These are phyloP conservation scores for Curvularia sp. DNA, from an alignment of 2,329 filamentous ascomycete genomes.

Conservation along the genomic window DNA sequence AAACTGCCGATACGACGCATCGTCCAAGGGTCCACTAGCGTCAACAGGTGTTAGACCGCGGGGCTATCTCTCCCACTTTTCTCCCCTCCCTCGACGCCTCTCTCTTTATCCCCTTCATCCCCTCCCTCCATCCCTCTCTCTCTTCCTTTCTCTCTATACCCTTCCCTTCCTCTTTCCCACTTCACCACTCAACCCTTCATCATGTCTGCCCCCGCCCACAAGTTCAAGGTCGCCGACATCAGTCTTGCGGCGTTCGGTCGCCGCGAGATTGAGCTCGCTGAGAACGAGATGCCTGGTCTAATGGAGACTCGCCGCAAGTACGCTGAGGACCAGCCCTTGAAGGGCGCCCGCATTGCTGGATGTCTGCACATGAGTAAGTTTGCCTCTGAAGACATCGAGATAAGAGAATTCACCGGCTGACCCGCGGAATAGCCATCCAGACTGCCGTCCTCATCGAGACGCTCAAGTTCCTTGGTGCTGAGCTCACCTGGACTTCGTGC, in stretches of 20 bases:
- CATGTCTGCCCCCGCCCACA: conserved; percentile 81
- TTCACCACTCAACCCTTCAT: conserved; percentile 43
- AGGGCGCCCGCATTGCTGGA: conserved; percentile 93
- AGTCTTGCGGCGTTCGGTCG: conserved; percentile 96
- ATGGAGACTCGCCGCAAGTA: conserved; percentile 96
- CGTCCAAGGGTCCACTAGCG: conserved; percentile 20
- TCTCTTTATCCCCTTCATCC: conserved; percentile 23
- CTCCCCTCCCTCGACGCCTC: conserved; percentile 12
- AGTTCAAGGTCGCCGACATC: conserved; percentile 99
- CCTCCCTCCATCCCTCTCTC: conserved; percentile 10
- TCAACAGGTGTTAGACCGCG: conserved; percentile 18
- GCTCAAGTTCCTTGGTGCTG: conserved; percentile 89
- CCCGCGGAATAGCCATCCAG: conserved; percentile 76
- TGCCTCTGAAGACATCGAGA: neutral
- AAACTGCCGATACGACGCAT: conserved; percentile 17
- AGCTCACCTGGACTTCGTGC: conserved; percentile 98
- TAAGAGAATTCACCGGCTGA: conserved; percentile 19
- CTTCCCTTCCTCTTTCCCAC: conserved; percentile 18
- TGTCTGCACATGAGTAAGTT: conserved; percentile 93
- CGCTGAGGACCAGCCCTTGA: conserved; percentile 88
- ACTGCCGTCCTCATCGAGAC: conserved; percentile 99
- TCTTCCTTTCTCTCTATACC: conserved; percentile 22
- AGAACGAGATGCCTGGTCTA: conserved; percentile 92
- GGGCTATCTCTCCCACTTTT: conserved; percentile 25
- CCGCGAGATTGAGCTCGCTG: conserved; percentile 98